Conservation (phyloP, 176 grass and related monocot genomes). For the Oryza officinalis region DNA sequence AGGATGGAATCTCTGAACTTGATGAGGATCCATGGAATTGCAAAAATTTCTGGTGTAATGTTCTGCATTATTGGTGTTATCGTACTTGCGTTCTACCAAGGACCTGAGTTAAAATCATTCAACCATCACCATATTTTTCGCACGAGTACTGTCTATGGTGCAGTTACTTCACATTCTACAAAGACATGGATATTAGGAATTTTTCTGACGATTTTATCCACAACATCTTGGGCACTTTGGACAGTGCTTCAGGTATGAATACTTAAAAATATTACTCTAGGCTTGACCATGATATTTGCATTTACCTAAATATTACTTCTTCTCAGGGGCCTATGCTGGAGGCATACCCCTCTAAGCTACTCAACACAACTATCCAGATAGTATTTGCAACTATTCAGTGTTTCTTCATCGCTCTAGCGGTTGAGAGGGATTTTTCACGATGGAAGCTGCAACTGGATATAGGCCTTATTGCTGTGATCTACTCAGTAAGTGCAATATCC, state of each 20-base stretch:
- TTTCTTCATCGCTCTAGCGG: slow-evolving; percentile 52
- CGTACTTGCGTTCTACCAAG: slow-evolving; percentile 62
- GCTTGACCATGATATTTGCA: neutral
- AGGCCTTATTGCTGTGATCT: slow-evolving; percentile 38
- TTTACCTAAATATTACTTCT: neutral
- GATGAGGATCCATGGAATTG: slow-evolving; percentile 47
- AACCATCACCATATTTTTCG: slow-evolving; percentile 38
- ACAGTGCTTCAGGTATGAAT: slow-evolving; percentile 53
- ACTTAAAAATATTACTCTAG: neutral
- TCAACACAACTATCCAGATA: slow-evolving; percentile 52
- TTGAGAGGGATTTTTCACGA: slow-evolving; percentile 58
- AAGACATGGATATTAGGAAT: slow-evolving; percentile 49
- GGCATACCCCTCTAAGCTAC: slow-evolving; percentile 51
- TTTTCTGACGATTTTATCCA: slow-evolving; percentile 38
- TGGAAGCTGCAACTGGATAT: slow-evolving; percentile 47
- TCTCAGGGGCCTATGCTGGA: slow-evolving; percentile 51
- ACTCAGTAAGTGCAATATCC: slow-evolving; percentile 32
- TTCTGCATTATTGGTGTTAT: slow-evolving; percentile 38
- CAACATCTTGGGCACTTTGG: slow-evolving; percentile 54
- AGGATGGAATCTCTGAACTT: slow-evolving; percentile 64
- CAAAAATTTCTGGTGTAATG: slow-evolving; percentile 38
- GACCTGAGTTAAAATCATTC: slow-evolving; percentile 52
- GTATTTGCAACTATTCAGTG: slow-evolving; percentile 49
- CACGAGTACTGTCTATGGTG: neutral
- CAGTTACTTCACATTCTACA: neutral